phyloP scores from a whole-genome alignment of 129 eudicot species.

The Arctium minus region DNA sequence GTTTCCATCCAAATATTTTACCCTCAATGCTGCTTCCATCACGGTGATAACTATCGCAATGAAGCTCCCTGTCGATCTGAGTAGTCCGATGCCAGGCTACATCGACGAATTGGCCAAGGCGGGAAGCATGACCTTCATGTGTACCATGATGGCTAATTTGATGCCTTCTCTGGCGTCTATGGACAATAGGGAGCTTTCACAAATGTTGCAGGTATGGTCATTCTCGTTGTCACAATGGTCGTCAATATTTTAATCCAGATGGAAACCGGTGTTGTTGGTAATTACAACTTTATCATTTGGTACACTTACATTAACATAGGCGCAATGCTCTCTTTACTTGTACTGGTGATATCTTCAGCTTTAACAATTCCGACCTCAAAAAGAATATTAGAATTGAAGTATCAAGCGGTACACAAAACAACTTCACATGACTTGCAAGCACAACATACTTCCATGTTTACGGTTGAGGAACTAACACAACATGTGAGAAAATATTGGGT shows the following conservation, averaged over 20 bases:
- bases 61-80: no score
- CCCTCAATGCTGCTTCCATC: no score
- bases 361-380: slow-evolving; percentile 20
- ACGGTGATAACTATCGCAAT: no score
- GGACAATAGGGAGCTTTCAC: slow-evolving; percentile 22
- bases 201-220: slow-evolving; percentile 34
- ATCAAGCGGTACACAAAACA: slow-evolving; percentile 9
- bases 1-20: no score
- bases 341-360: slow-evolving; percentile 18
- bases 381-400: slow-evolving; percentile 21
- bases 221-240: slow-evolving; percentile 31
- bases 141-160: no score
- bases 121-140: no score
- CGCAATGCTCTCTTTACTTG: slow-evolving; percentile 20
- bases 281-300: neutral
- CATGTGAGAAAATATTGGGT: no score
- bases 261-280: neutral
- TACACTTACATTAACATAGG: neutral
- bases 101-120: no score
- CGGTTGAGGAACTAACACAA: neutral
- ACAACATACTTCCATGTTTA: neutral
- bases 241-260: slow-evolving; percentile 30
- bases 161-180: slow-evolving; percentile 34
- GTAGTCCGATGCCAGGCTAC: no score
- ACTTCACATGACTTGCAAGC: neutral